Evolutionary conservation across 2,329 filamentous ascomycete species (phyloP), one percentile per base, ranked within the genome.

Genomic region (Pseudogymnoascus verrucosus): DNA sequence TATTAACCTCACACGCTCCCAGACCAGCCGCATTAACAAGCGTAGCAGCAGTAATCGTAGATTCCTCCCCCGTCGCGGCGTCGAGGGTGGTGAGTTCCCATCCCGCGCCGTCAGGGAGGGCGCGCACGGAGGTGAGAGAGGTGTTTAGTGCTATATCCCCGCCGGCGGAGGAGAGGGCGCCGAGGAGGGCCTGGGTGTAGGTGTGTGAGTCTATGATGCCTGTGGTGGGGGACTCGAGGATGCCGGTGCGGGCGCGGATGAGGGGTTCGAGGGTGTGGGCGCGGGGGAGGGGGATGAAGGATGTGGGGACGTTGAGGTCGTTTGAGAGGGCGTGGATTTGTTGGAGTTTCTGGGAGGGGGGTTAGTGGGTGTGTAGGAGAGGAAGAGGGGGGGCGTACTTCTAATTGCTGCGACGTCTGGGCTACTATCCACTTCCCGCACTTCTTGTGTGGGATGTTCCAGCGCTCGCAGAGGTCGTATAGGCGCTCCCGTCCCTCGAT

Each of bases 361-460:
- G n/a, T 36, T 36, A 60, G 16, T 28, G 2, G 11, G 12, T 21
- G 23, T 51, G 42, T 2, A 70, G 61, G 10, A 34, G 6, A 31
- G 5, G 8, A 10, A 8, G 23, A n/a, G 6, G 23, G 44, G 21
- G 11, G 31, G 1, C 0, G 14, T 28, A 60, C 62, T 47, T 71
- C 68, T 61, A 64, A 69, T 66, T 98, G 90, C 57, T 77, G 78
- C 1, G 81, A 80, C 62, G 86, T 89, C 78, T 98, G 95, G 0
- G 93, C 93, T 1, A 98, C 90, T 70, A 98, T 89, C 93, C 93
- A 97, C 79, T 97, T 98, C 65, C 92, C 92, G 23, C 86, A 89
- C 73, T 88, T 88, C 62, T 81, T 81, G 76, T 95, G 84, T 0
- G 85, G 85, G 61, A 99, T 89, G 64, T 76, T 75, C 70, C 90